Base-by-base conservation (phyloP, 1,284 basidiomycete species). In the Schizophyllum amplum region DNA sequence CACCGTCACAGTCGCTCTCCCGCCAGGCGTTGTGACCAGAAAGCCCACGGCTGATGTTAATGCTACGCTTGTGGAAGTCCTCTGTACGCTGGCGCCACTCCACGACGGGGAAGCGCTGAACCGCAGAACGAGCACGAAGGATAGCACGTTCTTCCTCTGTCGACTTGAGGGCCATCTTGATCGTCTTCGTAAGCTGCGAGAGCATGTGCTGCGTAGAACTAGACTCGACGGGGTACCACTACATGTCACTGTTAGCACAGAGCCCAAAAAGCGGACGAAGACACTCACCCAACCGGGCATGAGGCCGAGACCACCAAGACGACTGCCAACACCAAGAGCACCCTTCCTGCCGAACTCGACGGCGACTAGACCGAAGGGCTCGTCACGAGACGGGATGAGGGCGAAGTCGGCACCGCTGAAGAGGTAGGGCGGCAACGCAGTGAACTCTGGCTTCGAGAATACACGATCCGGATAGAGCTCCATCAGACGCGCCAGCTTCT, bases 141-240 rank as follows among this genome's bases (percentile, higher is more conserved):
- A 96, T 85, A 9, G 93, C 92, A 61, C 93, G 87, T 64, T 95
- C 92, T 70, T 95, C 88, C 64, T 92, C 83, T 0, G 87, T 85
- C 5, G 93, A 94, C 71, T 91, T 95, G 63, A 95, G 76, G 3
- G 93, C 93, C 74, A 94, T 81, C 71, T 94, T 95, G 77, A 96
- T 87, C 13, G 93, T 95, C 74, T 95, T 95, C 21, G 89, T 87
- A 62, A 95, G 73, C 69, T 96, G 93, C n/a, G 93, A 95, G 66
- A 94, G 77, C 92, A 96, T 92, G 73, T 96, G 93, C 50, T 84
- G 85, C 5, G 92, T 92, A 33, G 92, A 88, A 61, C 78, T 92
- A 0, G 90, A 94, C 73, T 96, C 93, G 51, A 96, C 93, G 57
- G 92, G 93, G 80, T 93, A 95, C 92, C 93, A 95, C 90, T 92